Base-by-base conservation (phyloP, 768 basidiomycete species). In the Pisolithus albus region DNA sequence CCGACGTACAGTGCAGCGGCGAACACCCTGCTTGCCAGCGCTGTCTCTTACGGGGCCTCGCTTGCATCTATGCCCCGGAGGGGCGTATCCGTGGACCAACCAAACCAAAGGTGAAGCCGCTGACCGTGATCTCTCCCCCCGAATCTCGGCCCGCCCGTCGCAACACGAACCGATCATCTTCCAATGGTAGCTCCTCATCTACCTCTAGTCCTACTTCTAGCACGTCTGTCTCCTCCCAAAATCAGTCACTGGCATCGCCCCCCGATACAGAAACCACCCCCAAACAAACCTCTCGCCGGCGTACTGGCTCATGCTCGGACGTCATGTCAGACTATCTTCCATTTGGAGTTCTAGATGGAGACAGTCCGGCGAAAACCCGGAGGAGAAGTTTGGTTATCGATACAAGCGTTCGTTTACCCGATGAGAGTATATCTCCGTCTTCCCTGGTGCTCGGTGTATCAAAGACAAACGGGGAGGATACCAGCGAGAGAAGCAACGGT, bases 21-120 rank as follows among this genome's bases (percentile, higher is more conserved):
- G 82, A 85, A 34, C 81, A 82, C 49, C 84, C 86, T 0, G 64
- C 77, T 0, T 89, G 86, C 64, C 75, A 80, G 57, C 80, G 87
- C 10, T 88, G 86, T 64, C 61, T 75, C 6, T 68, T 65, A 3
- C 72, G 83, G 5, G 80, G 83, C 0, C 69, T 87, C 37, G 55
- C 67, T 2, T 88, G 86, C 66, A 77, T 81, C 44, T 88, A 89
- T 59, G 79, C 81, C 0, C 75, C 80, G 46, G 84, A 86, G 67
- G 79, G 83, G 2, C 72, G 81, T 42, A 76, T 82, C 43, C 73
- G 80, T 2, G 83, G 84, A 0, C 77, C 81, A 23, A 83, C 82
- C 63, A 83, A 81, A 61, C 70, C 75, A 7, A 81, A 80, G 55
- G 7, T 50, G 39, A 38, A 50, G 49, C 46, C 49, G 5, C n/a